Evolutionary conservation across 345 rosid species (phyloP).

Genomic region (Lumnitzera littorea): DNA sequence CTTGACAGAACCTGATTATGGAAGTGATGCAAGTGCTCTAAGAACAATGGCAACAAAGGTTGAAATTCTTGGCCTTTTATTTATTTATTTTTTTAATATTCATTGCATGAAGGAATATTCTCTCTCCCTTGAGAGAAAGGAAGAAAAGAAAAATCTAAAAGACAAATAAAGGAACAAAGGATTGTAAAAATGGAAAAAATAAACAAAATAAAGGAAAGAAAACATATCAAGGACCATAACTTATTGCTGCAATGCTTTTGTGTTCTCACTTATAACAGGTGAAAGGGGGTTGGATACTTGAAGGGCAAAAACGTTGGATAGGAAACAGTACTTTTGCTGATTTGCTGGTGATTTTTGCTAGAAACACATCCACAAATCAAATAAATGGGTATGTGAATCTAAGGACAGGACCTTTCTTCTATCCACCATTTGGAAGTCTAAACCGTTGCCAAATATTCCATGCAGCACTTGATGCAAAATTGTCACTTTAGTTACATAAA

Average conservation of each 20-base stretch:
- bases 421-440: no score
- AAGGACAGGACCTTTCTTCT: no score
- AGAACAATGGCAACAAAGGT: constrained; percentile 87
- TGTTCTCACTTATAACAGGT: constrained; percentile 33
- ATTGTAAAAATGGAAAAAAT: no score
- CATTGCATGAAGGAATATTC: no score
- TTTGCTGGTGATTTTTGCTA: constrained; percentile 71
- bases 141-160: no score
- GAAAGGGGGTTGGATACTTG: constrained; percentile 81
- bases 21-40: constrained; percentile 91
- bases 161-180: no score
- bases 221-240: neutral
- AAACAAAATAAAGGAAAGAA: no score
- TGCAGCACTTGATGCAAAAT: no score
- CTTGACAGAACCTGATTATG: constrained; percentile 92
- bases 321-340: constrained; percentile 98
- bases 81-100: neutral
- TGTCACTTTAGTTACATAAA: no score
- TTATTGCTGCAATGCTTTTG: neutral
- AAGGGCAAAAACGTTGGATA: constrained; percentile 97
- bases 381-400: constrained; percentile 64
- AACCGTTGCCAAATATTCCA: no score
- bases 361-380: constrained; percentile 73
- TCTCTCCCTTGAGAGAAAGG: no score
- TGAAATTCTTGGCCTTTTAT: constrained; percentile 7